These are phyloP conservation scores for Aspergillus sergii DNA, from an alignment of 2,329 filamentous ascomycete genomes.

Conservation along the genomic window DNA sequence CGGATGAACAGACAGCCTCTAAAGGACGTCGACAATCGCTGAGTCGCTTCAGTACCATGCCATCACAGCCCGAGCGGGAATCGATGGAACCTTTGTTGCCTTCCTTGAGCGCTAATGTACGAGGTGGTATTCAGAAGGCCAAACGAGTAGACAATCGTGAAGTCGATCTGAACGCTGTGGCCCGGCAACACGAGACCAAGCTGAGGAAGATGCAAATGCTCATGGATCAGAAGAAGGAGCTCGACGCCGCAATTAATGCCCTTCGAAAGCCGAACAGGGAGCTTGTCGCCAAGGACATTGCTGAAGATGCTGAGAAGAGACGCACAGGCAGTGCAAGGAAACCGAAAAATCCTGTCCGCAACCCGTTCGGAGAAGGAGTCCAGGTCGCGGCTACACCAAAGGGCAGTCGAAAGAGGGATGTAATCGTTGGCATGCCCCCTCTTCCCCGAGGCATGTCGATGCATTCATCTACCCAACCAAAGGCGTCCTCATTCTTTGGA, in stretches of 20 bases:
- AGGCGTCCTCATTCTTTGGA: conserved; percentile 12
- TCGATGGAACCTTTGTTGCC: conserved; percentile 45
- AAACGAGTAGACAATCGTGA: conserved; percentile 51
- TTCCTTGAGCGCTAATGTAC: conserved; percentile 37
- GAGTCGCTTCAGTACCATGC: conserved; percentile 46
- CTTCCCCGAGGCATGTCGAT: conserved; percentile 27
- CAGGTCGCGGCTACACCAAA: conserved; percentile 54
- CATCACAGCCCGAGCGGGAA: conserved; percentile 44
- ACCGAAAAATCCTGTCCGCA: conserved; percentile 45
- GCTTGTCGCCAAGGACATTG: conserved; percentile 49
- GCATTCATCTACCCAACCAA: conserved; percentile 33
- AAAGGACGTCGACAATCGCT: conserved; percentile 41
- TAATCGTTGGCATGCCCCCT: conserved; percentile 28
- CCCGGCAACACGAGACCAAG: conserved; percentile 49
- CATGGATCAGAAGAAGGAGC: conserved; percentile 50
- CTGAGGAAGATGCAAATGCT: conserved; percentile 49
- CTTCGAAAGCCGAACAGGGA: conserved; percentile 52
- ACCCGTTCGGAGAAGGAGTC: conserved; percentile 45
- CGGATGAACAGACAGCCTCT: conserved; percentile 44
- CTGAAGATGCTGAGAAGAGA: conserved; percentile 45
- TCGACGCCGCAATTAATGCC: conserved; percentile 51
- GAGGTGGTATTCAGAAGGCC: conserved; percentile 48
- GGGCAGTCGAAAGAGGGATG: conserved; percentile 38
- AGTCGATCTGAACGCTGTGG: conserved; percentile 50
- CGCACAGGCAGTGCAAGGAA: conserved; percentile 39